A percentile compares a stretch with the other conserved stretches of the same genome.
Conservation (phyloP, 441 rosid genomes). For the Mallotus repandus region DNA sequence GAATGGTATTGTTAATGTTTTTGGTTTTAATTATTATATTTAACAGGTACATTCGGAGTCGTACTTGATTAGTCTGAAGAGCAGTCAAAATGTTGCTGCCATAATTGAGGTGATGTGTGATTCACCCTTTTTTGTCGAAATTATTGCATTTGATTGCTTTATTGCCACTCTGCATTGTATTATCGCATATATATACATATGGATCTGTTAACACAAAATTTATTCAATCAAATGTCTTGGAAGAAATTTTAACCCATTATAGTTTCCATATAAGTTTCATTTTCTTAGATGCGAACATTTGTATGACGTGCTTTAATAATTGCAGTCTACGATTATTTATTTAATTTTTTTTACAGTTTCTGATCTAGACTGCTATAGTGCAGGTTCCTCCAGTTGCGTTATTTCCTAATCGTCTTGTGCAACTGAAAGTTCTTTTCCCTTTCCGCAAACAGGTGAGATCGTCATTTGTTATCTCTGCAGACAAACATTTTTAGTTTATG, state of each 20-base stretch:
- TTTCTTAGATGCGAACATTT: not conserved
- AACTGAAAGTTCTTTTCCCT: slow-evolving; percentile 75
- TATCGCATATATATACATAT: not conserved
- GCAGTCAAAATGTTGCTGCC: slow-evolving; percentile 69
- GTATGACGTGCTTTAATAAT: slow-evolving; percentile 3
- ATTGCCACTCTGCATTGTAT: not conserved
- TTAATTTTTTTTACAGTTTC: not conserved
- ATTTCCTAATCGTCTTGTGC: slow-evolving; percentile 75
- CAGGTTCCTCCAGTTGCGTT: slow-evolving; percentile 88
- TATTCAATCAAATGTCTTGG: not conserved
- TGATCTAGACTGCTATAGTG: slow-evolving; percentile 24
- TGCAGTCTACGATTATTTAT: no score
- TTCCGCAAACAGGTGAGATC: slow-evolving; percentile 72
- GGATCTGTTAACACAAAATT: not conserved
- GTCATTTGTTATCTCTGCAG: slow-evolving; percentile 3
- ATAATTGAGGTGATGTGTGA: slow-evolving; percentile 65
- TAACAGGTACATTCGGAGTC: slow-evolving; percentile 74
- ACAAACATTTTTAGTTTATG: slow-evolving; percentile 3
- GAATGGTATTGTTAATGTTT: no score
- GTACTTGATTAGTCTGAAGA: slow-evolving; percentile 74
- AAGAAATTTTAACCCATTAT: not conserved
- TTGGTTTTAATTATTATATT: slow-evolving; percentile 11
- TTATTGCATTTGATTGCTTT: slow-evolving; percentile 1
- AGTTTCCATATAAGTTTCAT: not conserved
- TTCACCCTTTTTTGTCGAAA: slow-evolving; percentile 1